Base-by-base conservation (phyloP, 2,329 filamentous ascomycete species). In the Fusarium heterosporum region DNA sequence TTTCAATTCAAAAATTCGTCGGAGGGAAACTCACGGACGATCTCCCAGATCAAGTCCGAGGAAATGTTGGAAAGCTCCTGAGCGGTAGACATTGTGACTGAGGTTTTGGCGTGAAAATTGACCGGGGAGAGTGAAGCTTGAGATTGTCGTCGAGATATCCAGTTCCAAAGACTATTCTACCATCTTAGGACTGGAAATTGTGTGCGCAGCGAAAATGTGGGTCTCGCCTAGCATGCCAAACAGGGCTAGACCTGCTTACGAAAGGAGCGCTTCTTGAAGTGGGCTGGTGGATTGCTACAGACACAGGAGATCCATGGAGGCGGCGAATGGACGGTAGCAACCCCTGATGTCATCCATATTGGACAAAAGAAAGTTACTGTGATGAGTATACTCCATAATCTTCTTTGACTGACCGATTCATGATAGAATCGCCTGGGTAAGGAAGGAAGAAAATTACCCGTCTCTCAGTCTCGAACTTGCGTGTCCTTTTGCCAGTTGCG, bases 1-100 rank as follows among this genome's bases (percentile, higher is more conserved):
- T 42, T 45, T 43, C 46, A 47, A 14, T 41, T 42, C 50, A 56
- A 43, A 53, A 57, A 47, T 42, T 61, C 17, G 47, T 53, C 41
- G 39, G 19, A 42, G 64, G 61, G 63, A 91, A 89, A 93, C 93
- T 83, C 90, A 97, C 94, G 93, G 87, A 90, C 90, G 82, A 96
- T 85, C 88, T 95, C 91, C 95, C 95, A 98, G 87, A 97, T 85
- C 77, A 97, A 87, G 84, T 97, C 94, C 79, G 90, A 83, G 81
- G 93, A 96, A 79, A 97, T 86, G 86, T 93, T 93, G 76, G 89
- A 81, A 75, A 87, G 84, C 61, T 76, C 81, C 60, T 76, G 81
- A 82, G 75, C 85, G 76, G 79, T 78, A 73, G 82, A 80, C 84
- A 88, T 87, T 82, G 81, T 88, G 85, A 67, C 50, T 68, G 68